phyloP scores from a whole-genome alignment of 2,329 filamentous ascomycete genomes.

The Mariannaea elegans region DNA sequence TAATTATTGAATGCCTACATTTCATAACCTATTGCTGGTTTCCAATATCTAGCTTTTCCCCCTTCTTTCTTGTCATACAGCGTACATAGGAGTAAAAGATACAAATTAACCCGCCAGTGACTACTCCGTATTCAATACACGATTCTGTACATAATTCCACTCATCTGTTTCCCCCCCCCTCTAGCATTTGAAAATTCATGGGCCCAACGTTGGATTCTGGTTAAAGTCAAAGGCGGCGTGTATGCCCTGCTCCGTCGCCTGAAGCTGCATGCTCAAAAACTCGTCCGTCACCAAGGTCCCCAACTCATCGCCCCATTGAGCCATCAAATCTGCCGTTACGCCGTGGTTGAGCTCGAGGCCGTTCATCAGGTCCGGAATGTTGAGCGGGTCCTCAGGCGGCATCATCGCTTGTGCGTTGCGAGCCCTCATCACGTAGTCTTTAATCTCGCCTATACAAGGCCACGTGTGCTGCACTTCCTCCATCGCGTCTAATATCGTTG shows the following conservation, averaged over 20 bases:
- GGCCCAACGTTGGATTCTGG: conserved; percentile 25
- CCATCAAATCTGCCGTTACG: conserved; percentile 38
- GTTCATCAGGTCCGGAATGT: conserved; percentile 46
- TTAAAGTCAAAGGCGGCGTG: conserved; percentile 44
- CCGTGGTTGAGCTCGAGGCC: conserved; percentile 41
- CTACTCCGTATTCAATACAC: too few relatives aligned
- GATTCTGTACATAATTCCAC: background rate
- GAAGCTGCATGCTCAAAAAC: conserved; percentile 46
- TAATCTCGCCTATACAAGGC: conserved; percentile 56
- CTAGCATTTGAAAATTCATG: background rate
- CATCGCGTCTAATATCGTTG: conserved; percentile 58
- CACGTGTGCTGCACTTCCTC: conserved; percentile 60
- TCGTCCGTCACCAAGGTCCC: conserved; percentile 48
- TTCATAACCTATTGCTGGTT: too few relatives aligned
- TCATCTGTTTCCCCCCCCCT: background rate
- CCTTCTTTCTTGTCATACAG: background rate
- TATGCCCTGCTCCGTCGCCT: conserved; percentile 36
- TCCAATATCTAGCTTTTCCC: too few relatives aligned
- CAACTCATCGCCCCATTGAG: conserved; percentile 42
- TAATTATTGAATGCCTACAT: too few relatives aligned
- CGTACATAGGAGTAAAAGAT: too few relatives aligned
- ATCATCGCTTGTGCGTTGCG: conserved; percentile 43
- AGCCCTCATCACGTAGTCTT: conserved; percentile 44
- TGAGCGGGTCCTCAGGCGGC: conserved; percentile 44
- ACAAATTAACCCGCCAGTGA: too few relatives aligned